Percentiles rank a stretch among this genome's conserved stretches.
Evolutionary conservation across 2,329 filamentous ascomycete species (phyloP).

Genomic region (Didymella sp.): DNA sequence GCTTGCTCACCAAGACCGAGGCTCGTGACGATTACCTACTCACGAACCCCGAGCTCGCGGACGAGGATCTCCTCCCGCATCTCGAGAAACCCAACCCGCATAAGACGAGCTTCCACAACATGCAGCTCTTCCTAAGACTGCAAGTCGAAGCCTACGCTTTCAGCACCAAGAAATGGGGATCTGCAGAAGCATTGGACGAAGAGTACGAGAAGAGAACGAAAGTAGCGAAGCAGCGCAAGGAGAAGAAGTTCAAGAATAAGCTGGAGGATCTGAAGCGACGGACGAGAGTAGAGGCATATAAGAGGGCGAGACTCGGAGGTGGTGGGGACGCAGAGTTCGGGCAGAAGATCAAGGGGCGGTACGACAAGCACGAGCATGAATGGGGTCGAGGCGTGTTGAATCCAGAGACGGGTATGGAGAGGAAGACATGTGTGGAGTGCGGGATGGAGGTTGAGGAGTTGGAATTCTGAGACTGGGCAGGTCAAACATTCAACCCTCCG

Average conservation of each 20-base stretch:
- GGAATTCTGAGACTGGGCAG: conserved; percentile 57
- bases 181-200: conserved; percentile 80
- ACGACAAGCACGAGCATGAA: conserved; percentile 84
- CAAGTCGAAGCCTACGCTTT: conserved; percentile 96
- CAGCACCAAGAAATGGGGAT: conserved; percentile 84
- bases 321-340: conserved; percentile 66
- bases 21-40: conserved; percentile 93
- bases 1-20: conserved; percentile 94
- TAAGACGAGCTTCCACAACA: conserved; percentile 95
- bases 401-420: conserved; percentile 72
- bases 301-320: conserved; percentile 57
- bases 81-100: conserved; percentile 91
- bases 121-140: conserved; percentile 95
- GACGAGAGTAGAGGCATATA: conserved; percentile 88
- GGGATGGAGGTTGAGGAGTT: conserved; percentile 73
- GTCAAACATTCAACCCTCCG: too few species aligned
- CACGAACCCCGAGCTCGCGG: conserved; percentile 92
- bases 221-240: conserved; percentile 84
- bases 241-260: conserved; percentile 90
- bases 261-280: conserved; percentile 90
- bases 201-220: conserved; percentile 82
- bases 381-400: conserved; percentile 71
- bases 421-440: conserved; percentile 75
- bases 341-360: conserved; percentile 69
- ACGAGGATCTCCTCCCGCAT: conserved; percentile 84